Conservation (phyloP, 139 green algal genomes). For the Tetraselmis chui region DNA sequence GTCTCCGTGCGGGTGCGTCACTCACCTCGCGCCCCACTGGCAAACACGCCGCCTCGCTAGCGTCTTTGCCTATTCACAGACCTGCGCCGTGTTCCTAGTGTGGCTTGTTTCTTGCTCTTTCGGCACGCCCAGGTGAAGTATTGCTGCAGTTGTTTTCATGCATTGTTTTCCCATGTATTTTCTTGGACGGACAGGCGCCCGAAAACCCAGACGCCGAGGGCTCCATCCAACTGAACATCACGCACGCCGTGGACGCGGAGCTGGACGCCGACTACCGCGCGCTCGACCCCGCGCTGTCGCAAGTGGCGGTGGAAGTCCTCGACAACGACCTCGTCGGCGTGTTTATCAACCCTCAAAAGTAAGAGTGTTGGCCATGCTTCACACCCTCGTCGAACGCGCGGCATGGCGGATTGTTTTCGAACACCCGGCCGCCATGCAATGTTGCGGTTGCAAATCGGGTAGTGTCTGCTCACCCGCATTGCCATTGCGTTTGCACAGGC, state of each 20-base stretch:
- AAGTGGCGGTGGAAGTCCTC: not conserved
- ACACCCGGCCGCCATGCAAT: too few species aligned
- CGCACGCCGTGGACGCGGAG: not conserved
- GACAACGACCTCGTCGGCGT: constrained; percentile 4
- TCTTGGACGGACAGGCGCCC: too few species aligned
- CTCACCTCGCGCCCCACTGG: not conserved
- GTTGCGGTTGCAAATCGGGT: too few species aligned
- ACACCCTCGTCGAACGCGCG: too few species aligned
- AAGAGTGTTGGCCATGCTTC: not conserved
- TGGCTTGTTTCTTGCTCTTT: too few species aligned
- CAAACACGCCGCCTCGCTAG: not conserved
- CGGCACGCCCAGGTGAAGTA: too few species aligned
- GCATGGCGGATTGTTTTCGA: too few species aligned
- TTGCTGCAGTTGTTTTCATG: too few species aligned
- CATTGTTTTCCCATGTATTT: too few species aligned
- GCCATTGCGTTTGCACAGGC: not conserved
- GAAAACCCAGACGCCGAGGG: constrained; percentile 1
- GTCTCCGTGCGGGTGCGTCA: not conserved
- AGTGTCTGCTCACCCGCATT: too few species aligned
- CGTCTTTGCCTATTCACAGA: too few species aligned
- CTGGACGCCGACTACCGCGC: not conserved
- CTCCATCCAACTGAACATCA: not conserved
- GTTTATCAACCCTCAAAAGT: not conserved
- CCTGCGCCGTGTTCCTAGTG: too few species aligned
- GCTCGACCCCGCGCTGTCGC: not conserved